Evolutionary conservation across 148 eudicot genomes (phyloP).

Genomic region (Rhododendron molle): DNA sequence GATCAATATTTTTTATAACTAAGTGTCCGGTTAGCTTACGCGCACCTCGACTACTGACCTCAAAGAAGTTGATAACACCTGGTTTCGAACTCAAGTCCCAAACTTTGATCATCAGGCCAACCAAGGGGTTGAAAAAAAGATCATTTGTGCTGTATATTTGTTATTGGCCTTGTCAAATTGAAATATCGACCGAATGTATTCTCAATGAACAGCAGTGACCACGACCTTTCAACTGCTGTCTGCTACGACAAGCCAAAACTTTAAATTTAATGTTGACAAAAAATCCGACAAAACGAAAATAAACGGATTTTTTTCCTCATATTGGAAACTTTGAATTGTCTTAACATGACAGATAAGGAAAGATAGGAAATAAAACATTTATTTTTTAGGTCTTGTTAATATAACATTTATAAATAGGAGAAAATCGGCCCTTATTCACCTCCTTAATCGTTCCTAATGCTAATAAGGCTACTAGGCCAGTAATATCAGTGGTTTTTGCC

Average conservation of each 20-base stretch:
- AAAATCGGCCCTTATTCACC: background rate
- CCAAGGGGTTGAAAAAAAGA: background rate
- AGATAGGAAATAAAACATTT: background rate
- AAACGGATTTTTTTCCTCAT: background rate
- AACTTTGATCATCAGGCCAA: no score
- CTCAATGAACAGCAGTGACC: background rate
- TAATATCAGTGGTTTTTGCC: background rate
- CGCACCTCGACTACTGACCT: accelerated
- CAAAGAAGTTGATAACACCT: no score
- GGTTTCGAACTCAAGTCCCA: no score
- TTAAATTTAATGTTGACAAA: background rate
- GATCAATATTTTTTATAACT: no score
- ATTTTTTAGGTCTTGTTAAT: background rate
- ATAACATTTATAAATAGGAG: background rate
- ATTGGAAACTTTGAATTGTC: background rate
- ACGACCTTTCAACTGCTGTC: background rate
- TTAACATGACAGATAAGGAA: background rate
- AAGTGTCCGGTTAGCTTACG: no score
- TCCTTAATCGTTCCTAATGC: background rate
- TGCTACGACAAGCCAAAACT: background rate
- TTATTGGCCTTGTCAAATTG: background rate
- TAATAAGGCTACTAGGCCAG: background rate
- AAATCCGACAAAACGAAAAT: background rate
- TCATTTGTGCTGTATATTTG: no score
- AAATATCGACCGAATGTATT: background rate